These are phyloP conservation scores for Cupressus sempervirens DNA, from an alignment of 75 land plant species.

Conservation along the genomic window DNA sequence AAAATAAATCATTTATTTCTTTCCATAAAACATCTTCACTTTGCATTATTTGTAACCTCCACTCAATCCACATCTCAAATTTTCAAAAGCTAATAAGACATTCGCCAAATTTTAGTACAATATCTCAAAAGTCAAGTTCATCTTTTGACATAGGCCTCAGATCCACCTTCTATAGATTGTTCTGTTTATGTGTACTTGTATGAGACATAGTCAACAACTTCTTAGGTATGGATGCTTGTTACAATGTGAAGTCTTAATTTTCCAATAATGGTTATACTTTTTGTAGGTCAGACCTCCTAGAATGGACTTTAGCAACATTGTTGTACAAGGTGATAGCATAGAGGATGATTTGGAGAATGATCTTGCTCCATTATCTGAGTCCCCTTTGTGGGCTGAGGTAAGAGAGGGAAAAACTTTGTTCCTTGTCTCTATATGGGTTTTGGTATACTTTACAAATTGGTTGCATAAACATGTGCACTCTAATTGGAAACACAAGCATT, in stretches of 20 bases:
- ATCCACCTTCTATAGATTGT: too few species aligned
- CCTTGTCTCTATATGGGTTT: neutral
- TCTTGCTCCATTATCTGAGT: conserved; percentile 43
- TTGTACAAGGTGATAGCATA: conserved; percentile 48
- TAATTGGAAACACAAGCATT: neutral
- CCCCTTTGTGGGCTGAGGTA: conserved; percentile 70
- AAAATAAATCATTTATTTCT: too few species aligned
- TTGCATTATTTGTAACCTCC: too few species aligned
- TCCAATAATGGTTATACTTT: neutral
- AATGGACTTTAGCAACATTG: conserved; percentile 77
- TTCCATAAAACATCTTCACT: too few species aligned
- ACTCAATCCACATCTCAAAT: too few species aligned
- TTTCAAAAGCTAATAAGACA: too few species aligned
- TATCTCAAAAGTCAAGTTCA: too few species aligned
- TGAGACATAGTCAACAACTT: neutral
- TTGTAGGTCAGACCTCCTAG: conserved; percentile 84
- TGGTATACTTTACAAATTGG: neutral
- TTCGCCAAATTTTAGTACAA: too few species aligned
- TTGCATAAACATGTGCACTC: neutral
- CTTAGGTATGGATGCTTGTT: neutral
- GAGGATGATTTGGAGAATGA: conserved; percentile 59
- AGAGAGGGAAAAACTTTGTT: neutral
- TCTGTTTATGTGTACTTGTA: neutral
- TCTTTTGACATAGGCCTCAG: too few species aligned
- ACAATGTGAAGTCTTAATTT: neutral